Base-by-base conservation (phyloP, 768 basidiomycete genomes). In the Ramaria sp. region DNA sequence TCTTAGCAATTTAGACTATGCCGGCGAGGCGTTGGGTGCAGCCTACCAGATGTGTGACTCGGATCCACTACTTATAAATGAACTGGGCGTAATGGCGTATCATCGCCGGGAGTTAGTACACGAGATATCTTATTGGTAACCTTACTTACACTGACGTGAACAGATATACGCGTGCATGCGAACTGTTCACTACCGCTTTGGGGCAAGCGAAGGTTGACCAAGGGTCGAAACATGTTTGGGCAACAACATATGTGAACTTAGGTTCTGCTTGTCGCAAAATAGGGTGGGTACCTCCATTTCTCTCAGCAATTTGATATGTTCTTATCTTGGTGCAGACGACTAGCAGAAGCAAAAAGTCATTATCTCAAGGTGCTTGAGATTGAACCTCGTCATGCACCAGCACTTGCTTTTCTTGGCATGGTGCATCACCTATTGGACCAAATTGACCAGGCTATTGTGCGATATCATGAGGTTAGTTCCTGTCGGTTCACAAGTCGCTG, bases 51-150 rank as follows among this genome's bases (percentile, higher is more conserved):
- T 94, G 71, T 94, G 93, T 63, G 78, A 85, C 57, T 81, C 79
- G 8, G 96, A 99, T 63, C 94, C 96, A 36, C 70, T 97, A 53
- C 72, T 97, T 44, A 74, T 85, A 53, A 98, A 98, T 63, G 96
- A 99, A 69, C 73, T 88, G 22, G 96, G 93, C 3, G 92, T 97
- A 0, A 86, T 96, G 77, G 85, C 86, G 3, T 96, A 83, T 67
- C 88, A 88, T 62, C 86, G 82, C 56, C 83, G 82, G 68, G 72
- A 88, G 90, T 94, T 62, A 65, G 83, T 71, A 0, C 25, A 50
- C 34, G 52, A 44, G 53, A 15, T 24, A 13, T 43, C 9, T 24
- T 36, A 48, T 24, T 43, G 22, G 47, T n/a, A 3, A 45, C 22
- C 24, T 15, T 18, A 6, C 32, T 54, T 45, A 45, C 58, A 48